Base-by-base conservation (phyloP, 1,139 yeast species). In the Schizosaccharomyces versatilis region DNA sequence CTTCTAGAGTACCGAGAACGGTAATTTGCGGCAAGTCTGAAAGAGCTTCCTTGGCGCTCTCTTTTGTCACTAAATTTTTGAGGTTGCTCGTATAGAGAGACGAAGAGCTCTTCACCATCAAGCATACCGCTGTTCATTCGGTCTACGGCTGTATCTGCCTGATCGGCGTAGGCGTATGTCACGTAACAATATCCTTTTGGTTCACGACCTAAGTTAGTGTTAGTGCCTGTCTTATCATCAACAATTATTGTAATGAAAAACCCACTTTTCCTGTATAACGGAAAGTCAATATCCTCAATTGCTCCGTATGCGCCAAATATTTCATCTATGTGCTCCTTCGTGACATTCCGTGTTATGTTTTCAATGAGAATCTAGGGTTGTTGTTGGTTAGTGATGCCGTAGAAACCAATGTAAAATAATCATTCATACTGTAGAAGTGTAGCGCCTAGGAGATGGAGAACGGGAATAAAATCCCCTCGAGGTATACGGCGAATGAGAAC, bases 261-360 rank as follows among this genome's bases (percentile, higher is more conserved):
- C 41, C 8, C 32, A 49, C 52, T 19, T 38, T 49, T 49, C 10
- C 32, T 38, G 12, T 32, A 38, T 6, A 49, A n/a, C 9, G 52
- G 52, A 36, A 49, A 19, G 17, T 36, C 12, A 39, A 49, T 49
- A 10, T 32, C 15, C 7, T 38, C 24, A 24, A 49, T 36, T n/a
- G 9, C 8, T 36, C 52, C 52, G 36, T 49, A 49, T 17, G 17
- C n/a, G n/a, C 52, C 52, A 49, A 49, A 49, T n/a, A 49, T 49
- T 36, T 49, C 52, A 32, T 36, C 42, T 7, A 49, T 38, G 36
- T 49, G 52, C n/a, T 49, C 52, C n/a, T 17, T 15, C 5, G 52
- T 49, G 24, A 49, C 42, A 39, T 49, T 49, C n/a, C 52, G 41
- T 6, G 52, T 49, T 9, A 49, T 15, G 10, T 49, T 49, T 32